A percentile compares a stretch with the other conserved stretches of the same genome.
These are phyloP conservation scores for Cinchona pubescens DNA, from an alignment of 257 asterid species.

Conservation along the genomic window DNA sequence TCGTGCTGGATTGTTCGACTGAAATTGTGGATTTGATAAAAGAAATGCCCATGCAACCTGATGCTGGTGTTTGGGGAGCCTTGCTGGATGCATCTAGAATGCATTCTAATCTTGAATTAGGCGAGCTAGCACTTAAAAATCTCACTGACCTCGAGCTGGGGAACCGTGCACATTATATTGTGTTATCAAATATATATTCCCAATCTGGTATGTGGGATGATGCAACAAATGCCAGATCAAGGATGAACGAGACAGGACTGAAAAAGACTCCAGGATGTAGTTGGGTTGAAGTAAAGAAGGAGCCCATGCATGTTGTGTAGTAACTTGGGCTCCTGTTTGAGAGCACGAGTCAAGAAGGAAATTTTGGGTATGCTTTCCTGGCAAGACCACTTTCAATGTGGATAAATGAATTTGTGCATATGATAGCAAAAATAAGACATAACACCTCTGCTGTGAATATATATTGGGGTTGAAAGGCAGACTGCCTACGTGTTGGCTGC, in stretches of 20 bases:
- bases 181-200: constrained; percentile 30
- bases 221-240: constrained; percentile 27
- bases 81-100: constrained; percentile 27
- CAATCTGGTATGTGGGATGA: constrained; percentile 31
- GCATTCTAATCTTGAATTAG: constrained; percentile 30
- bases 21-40: constrained; percentile 22
- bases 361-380: background rate
- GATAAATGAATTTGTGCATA: background rate
- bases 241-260: constrained; percentile 21
- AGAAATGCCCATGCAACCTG: constrained; percentile 28
- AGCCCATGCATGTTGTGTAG: background rate
- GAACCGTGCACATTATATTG: constrained; percentile 30
- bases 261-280: constrained; percentile 29
- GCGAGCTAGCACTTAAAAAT: constrained; percentile 28
- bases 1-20: constrained; percentile 33
- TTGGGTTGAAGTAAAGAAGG: constrained; percentile 23
- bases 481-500: background rate
- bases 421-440: background rate
- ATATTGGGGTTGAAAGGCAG: background rate
- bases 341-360: background rate
- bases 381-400: background rate
- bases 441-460: background rate
- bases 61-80: constrained; percentile 36
- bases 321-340: background rate
- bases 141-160: constrained; percentile 25